These are phyloP conservation scores for Komagataea norvegica DNA, from an alignment of 1,139 yeast species.

Conservation along the genomic window DNA sequence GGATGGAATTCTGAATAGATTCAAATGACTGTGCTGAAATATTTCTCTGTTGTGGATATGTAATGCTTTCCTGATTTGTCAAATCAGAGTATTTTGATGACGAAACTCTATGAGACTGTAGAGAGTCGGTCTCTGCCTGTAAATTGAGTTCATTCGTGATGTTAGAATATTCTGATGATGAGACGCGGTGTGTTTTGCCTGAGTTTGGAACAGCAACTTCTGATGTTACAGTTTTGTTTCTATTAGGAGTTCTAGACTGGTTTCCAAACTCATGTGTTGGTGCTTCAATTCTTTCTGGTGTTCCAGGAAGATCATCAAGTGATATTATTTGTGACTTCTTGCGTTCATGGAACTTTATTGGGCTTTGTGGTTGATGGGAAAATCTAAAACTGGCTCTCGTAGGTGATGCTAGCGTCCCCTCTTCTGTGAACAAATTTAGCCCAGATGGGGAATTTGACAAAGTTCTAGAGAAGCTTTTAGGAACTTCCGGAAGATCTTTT, in stretches of 20 bases:
- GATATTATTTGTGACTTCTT: background rate
- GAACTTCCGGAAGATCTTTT: slow-evolving; percentile 4
- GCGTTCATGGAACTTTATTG: slow-evolving; percentile 2
- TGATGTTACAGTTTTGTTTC: too few species aligned
- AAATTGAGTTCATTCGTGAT: background rate
- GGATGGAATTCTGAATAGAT: slow-evolving; percentile 10
- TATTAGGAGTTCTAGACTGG: too few species aligned
- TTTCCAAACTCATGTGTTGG: too few species aligned
- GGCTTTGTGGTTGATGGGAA: slow-evolving; percentile 1
- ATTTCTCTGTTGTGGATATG: too few species aligned
- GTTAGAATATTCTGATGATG: slow-evolving; percentile 3
- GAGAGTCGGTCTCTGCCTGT: background rate
- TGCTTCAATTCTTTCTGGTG: background rate
- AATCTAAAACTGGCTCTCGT: slow-evolving; percentile 5
- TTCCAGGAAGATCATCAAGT: background rate
- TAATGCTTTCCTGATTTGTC: too few species aligned
- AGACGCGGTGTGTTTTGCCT: background rate
- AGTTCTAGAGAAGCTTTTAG: background rate
- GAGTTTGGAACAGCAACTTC: background rate
- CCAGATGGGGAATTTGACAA: slow-evolving; percentile 3
- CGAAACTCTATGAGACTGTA: background rate
- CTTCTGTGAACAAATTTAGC: slow-evolving; percentile 4
- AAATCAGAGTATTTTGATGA: slow-evolving; percentile 4
- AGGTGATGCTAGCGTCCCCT: slow-evolving; percentile 4
- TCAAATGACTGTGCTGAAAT: slow-evolving; percentile 9